Percentiles rank a stretch among this genome's conserved stretches.
These are phyloP conservation scores for Peterozyma xylosa DNA, from an alignment of 805 yeast species.

Conservation along the genomic window DNA sequence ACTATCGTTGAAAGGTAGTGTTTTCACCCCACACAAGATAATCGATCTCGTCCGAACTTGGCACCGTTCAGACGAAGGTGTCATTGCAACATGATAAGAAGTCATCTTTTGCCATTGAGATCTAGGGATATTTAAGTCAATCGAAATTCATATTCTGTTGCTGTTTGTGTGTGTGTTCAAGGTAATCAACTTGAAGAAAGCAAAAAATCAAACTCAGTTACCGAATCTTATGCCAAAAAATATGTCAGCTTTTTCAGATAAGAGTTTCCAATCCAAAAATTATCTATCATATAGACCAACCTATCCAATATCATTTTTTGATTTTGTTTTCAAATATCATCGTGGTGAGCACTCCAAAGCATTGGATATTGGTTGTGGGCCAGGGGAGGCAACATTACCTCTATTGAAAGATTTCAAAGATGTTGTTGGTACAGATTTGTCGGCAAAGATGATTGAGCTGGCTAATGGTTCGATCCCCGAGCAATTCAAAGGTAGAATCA, in stretches of 20 bases:
- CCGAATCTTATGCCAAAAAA: not conserved
- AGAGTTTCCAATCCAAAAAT: slow-evolving; percentile 38
- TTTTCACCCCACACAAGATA: too few relatives aligned
- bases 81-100: too few relatives aligned
- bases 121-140: too few relatives aligned
- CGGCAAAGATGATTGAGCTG: slow-evolving; percentile 36
- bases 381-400: slow-evolving; percentile 65
- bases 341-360: slow-evolving; percentile 24
- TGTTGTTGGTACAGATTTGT: slow-evolving; percentile 39
- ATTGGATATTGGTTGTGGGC: slow-evolving; percentile 75
- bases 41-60: too few relatives aligned
- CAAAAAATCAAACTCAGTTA: too few relatives aligned
- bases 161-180: too few relatives aligned
- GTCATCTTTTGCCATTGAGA: too few relatives aligned
- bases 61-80: too few relatives aligned
- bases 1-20: too few relatives aligned
- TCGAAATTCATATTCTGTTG: too few relatives aligned
- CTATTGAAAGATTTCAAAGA: slow-evolving; percentile 32
- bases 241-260: slow-evolving; percentile 61
- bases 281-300: slow-evolving; percentile 61
- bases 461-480: slow-evolving; percentile 21
- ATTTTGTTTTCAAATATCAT: slow-evolving; percentile 29
- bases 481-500: slow-evolving; percentile 17
- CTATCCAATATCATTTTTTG: slow-evolving; percentile 48
- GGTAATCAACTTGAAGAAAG: too few relatives aligned